phyloP scores from a whole-genome alignment of 768 basidiomycete genomes.

The Boletus subparvulus region DNA sequence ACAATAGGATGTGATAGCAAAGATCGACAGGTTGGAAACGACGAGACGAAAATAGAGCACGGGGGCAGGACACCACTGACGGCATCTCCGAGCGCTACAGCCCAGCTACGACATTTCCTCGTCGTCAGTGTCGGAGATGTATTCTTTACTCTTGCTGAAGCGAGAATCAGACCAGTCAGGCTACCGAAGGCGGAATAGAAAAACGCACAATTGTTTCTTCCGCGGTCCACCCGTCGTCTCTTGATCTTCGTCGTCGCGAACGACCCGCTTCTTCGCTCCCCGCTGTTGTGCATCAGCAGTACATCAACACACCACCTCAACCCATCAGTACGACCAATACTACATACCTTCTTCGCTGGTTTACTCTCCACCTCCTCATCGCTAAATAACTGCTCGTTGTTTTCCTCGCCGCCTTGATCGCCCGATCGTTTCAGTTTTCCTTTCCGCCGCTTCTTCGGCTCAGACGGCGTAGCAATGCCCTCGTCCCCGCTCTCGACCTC shows the following conservation, averaged over 20 bases:
- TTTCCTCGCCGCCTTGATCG: slow-evolving; percentile 53
- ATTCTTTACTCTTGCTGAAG: slow-evolving; percentile 82
- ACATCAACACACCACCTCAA: background rate
- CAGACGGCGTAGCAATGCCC: slow-evolving; percentile 31
- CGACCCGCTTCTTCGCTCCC: slow-evolving; percentile 67
- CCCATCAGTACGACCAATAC: background rate
- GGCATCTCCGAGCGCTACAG: background rate
- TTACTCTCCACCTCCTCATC: slow-evolving; percentile 61
- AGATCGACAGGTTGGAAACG: background rate
- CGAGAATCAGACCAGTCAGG: background rate
- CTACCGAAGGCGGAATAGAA: background rate
- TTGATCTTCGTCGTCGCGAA: slow-evolving; percentile 78
- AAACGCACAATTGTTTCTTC: slow-evolving; percentile 60
- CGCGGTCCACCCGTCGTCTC: slow-evolving; percentile 61
- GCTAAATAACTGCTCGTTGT: slow-evolving; percentile 60
- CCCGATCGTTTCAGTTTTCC: slow-evolving; percentile 63
- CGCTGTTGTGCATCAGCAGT: slow-evolving; percentile 31
- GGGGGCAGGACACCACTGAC: background rate
- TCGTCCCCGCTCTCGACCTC: slow-evolving; percentile 54
- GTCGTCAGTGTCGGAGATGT: slow-evolving; percentile 85
- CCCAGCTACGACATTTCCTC: slow-evolving; percentile 59
- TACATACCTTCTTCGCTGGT: slow-evolving; percentile 65
- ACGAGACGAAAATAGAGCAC: background rate
- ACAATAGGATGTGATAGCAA: background rate
- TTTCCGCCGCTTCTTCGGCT: slow-evolving; percentile 78